Conservation (phyloP, 495 filamentous ascomycete genomes). For the Chaetomium tenue region DNA sequence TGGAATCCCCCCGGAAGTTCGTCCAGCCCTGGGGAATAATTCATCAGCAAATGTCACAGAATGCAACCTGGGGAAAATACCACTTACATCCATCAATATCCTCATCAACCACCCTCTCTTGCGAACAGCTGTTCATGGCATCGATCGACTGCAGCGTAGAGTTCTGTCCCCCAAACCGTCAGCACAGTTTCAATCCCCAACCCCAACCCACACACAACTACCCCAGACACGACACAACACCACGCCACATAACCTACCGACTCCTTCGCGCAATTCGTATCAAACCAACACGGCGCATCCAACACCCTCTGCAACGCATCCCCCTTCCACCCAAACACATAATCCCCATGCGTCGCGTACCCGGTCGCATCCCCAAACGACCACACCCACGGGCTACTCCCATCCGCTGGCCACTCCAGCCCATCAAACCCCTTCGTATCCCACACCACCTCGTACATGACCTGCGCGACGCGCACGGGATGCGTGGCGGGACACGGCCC, state of each 20-base stretch:
- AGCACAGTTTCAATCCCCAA: not conserved
- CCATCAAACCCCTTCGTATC: constrained; percentile 41
- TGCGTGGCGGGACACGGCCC: constrained; percentile 37
- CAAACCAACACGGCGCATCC: constrained; percentile 36
- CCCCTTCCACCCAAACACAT: constrained; percentile 47
- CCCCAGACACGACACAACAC: not conserved
- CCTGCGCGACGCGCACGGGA: constrained; percentile 39
- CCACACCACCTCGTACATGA: constrained; percentile 47
- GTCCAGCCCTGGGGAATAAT: not conserved
- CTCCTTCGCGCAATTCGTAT: constrained; percentile 3
- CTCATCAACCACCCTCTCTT: not conserved
- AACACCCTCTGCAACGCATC: constrained; percentile 41
- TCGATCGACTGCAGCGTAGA: constrained; percentile 4
- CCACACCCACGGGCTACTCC: constrained; percentile 50
- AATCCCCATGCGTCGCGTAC: constrained; percentile 44
- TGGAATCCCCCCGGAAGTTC: not conserved
- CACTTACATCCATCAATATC: constrained; percentile 12
- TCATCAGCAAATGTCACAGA: not conserved
- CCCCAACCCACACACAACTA: too few relatives aligned
- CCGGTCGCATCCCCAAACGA: constrained; percentile 43
- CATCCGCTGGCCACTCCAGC: constrained; percentile 42
- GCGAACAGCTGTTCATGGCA: not conserved
- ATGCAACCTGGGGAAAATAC: not conserved
- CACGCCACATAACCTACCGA: not conserved
- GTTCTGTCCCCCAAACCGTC: not conserved